Evolutionary conservation across 176 grass and related monocot species (phyloP).

Genomic region (Ensete glaucum): DNA sequence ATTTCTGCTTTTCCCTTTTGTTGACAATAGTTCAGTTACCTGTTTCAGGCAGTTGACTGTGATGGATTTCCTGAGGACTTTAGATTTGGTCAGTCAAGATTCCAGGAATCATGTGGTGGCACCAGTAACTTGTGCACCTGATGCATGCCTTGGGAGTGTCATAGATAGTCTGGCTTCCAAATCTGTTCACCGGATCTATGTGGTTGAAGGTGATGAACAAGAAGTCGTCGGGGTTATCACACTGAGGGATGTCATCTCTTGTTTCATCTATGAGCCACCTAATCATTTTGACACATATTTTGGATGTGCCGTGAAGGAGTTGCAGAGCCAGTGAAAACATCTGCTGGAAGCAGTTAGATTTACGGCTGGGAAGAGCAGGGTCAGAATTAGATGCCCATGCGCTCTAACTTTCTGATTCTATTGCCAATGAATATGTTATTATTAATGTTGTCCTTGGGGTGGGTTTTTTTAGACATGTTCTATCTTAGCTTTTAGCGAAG

Average conservation of each 20-base stretch:
- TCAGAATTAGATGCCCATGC: neutral
- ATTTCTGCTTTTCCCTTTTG: neutral
- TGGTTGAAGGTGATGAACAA: constrained; percentile 35
- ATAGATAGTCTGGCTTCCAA: constrained; percentile 73
- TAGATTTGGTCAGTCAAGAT: constrained; percentile 51
- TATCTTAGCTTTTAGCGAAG: neutral
- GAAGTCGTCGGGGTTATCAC: constrained; percentile 66
- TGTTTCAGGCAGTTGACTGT: constrained; percentile 50
- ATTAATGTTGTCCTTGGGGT: no score
- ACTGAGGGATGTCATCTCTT: constrained; percentile 83
- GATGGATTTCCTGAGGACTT: constrained; percentile 61
- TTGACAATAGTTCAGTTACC: neutral
- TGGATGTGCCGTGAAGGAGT: constrained; percentile 22
- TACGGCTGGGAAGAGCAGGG: neutral
- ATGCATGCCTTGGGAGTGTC: constrained; percentile 58
- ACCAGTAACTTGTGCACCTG: constrained; percentile 43
- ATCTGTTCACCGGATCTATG: constrained; percentile 80
- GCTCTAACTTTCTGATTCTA: neutral
- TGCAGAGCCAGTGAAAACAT: constrained; percentile 3
- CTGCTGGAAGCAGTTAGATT: neutral
- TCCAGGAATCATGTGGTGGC: constrained; percentile 29
- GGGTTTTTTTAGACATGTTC: neutral
- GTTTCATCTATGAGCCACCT: constrained; percentile 68
- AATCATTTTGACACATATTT: constrained; percentile 48
- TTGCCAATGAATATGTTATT: no score